phyloP scores from a whole-genome alignment of 1,284 basidiomycete species.

The Heterobasidion occidentale region DNA sequence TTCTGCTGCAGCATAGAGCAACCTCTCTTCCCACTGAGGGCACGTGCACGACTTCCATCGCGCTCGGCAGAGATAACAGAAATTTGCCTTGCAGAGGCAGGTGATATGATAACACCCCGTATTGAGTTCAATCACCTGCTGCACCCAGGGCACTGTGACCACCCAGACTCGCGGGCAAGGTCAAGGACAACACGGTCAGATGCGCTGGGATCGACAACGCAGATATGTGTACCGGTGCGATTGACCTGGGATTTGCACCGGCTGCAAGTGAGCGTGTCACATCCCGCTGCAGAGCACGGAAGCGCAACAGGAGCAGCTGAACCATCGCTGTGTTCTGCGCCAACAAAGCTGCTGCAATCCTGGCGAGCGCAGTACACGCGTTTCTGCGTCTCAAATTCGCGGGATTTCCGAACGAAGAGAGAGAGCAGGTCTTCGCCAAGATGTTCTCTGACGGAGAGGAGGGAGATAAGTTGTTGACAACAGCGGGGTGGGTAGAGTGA shows the following conservation, averaged over 20 bases:
- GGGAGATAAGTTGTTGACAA: conserved; percentile 21
- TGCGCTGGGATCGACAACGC: neutral
- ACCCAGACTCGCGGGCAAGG: conserved; percentile 18
- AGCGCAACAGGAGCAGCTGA: neutral
- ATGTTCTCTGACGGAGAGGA: neutral
- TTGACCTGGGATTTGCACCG: neutral
- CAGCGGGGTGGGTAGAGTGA: conserved; percentile 38
- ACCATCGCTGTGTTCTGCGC: neutral
- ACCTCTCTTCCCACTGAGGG: conserved; percentile 32
- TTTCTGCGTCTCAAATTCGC: conserved; percentile 28
- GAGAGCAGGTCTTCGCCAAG: conserved; percentile 10
- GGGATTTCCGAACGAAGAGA: conserved; percentile 21
- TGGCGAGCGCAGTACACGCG: conserved; percentile 35
- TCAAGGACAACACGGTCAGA: conserved; percentile 16
- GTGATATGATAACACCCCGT: conserved; percentile 40
- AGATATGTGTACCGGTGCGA: conserved; percentile 11
- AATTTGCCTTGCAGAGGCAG: conserved; percentile 34
- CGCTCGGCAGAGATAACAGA: conserved; percentile 35
- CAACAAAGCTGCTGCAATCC: conserved; percentile 22
- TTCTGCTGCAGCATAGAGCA: conserved; percentile 24
- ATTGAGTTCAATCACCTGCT: conserved; percentile 32
- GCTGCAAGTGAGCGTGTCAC: conserved; percentile 17
- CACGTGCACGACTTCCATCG: conserved; percentile 35
- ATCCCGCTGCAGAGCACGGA: neutral
- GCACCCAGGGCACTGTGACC: conserved; percentile 36